phyloP scores from a whole-genome alignment of 2,329 filamentous ascomycete genomes.

The Calonectria hongkongensis region DNA sequence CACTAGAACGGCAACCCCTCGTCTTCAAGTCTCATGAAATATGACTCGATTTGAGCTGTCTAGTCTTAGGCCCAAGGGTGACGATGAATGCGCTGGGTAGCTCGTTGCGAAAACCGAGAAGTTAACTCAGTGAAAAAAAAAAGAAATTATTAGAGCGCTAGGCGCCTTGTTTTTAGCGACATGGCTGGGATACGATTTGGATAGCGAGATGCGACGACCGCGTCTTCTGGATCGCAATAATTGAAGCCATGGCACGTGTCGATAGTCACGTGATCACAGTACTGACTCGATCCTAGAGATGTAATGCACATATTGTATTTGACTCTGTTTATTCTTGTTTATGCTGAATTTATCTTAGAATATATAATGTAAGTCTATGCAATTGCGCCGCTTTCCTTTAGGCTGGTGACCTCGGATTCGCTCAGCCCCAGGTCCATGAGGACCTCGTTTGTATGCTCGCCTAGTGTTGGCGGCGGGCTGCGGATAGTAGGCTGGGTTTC shows the following conservation, averaged over 20 bases:
- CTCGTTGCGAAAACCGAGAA: neutral
- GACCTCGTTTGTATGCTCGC: constrained; percentile 90
- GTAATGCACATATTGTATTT: neutral
- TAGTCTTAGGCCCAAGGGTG: neutral
- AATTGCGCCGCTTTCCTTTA: constrained; percentile 82
- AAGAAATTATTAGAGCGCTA: no score
- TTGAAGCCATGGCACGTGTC: constrained; percentile 3
- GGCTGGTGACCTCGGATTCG: constrained; percentile 73
- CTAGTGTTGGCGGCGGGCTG: constrained; percentile 87
- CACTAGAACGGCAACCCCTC: neutral
- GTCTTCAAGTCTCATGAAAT: neutral
- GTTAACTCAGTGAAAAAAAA: neutral
- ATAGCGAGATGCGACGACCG: constrained; percentile 1
- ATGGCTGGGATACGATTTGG: neutral
- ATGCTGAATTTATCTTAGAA: neutral
- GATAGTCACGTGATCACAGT: neutral
- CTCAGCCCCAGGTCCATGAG: constrained; percentile 77
- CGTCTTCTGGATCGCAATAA: neutral
- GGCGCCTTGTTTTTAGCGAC: neutral
- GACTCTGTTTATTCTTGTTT: neutral
- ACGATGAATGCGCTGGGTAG: neutral
- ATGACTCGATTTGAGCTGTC: neutral
- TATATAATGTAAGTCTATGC: constrained; percentile 59
- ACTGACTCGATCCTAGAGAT: neutral
- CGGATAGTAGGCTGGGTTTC: constrained; percentile 85